Conservation (phyloP, 1,139 yeast genomes). For the Suhomyces panamericanus region DNA sequence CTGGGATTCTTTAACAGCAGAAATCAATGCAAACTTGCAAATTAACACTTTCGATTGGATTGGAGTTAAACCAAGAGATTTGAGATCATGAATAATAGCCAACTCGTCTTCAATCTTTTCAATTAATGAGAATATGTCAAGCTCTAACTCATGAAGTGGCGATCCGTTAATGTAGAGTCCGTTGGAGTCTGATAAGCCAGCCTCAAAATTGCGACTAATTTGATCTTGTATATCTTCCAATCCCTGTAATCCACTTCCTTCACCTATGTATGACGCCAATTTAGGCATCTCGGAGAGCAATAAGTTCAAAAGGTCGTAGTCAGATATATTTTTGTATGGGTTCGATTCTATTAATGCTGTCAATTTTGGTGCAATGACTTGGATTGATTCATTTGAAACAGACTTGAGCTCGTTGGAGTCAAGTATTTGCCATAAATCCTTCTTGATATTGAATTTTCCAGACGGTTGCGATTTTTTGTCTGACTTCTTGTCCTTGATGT, state of each 20-base stretch:
- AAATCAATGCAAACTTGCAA: constrained; percentile 45
- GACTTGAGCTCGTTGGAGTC: constrained; percentile 8
- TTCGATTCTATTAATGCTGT: constrained; percentile 43
- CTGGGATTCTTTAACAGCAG: constrained; percentile 37
- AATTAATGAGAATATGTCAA: constrained; percentile 47
- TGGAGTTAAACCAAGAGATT: constrained; percentile 35
- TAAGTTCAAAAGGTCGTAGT: constrained; percentile 33
- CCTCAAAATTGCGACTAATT: constrained; percentile 29
- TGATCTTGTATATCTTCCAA: constrained; percentile 22
- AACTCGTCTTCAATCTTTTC: constrained; percentile 40
- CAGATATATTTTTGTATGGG: constrained; percentile 25
- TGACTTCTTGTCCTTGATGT: constrained; percentile 15
- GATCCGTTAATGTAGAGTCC: constrained; percentile 70
- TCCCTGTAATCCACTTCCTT: constrained; percentile 10
- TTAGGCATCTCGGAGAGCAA: constrained; percentile 55
- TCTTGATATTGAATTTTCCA: constrained; percentile 7
- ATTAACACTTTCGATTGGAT: constrained; percentile 41
- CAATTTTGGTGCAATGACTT: constrained; percentile 46
- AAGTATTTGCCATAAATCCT: constrained; percentile 16
- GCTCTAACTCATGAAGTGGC: constrained; percentile 41
- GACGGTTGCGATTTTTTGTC: neutral
- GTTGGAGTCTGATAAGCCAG: constrained; percentile 39
- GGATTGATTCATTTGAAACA: constrained; percentile 26
- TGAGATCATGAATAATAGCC: constrained; percentile 28
- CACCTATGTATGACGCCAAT: constrained; percentile 35